These are phyloP conservation scores for Suillus hirtellus DNA, from an alignment of 768 basidiomycete species.

Conservation along the genomic window DNA sequence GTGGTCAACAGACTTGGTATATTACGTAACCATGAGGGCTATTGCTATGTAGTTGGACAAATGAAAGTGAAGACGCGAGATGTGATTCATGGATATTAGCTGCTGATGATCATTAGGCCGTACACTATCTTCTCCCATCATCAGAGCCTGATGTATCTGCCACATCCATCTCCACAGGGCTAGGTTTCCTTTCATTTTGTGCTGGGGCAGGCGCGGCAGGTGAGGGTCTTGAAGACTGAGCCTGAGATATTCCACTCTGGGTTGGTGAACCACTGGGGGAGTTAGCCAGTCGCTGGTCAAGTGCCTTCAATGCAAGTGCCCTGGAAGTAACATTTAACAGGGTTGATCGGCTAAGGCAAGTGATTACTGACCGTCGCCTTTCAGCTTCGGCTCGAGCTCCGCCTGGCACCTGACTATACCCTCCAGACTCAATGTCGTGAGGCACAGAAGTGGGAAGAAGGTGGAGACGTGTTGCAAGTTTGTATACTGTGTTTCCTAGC, in stretches of 20 bases:
- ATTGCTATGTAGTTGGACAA: conserved; percentile 8
- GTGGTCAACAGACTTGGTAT: conserved; percentile 5
- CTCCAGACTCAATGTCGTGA: conserved; percentile 68
- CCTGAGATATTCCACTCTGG: conserved; percentile 30
- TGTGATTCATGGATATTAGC: conserved; percentile 5
- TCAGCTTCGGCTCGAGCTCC: conserved; percentile 96
- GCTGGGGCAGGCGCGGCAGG: conserved; percentile 32
- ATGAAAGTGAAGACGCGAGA: conserved; percentile 3
- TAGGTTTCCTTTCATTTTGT: conserved; percentile 32
- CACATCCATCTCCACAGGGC: conserved; percentile 22
- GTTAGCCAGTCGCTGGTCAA: conserved; percentile 89
- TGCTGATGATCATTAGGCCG: conserved; percentile 13
- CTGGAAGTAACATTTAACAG: conserved; percentile 42
- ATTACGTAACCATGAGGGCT: conserved; percentile 25
- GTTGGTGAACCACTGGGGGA: conserved; percentile 36
- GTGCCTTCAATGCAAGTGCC: conserved; percentile 93
- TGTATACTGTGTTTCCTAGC: conserved; percentile 68
- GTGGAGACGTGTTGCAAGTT: conserved; percentile 64
- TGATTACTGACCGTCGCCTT: conserved; percentile 70
- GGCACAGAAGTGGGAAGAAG: conserved; percentile 65
- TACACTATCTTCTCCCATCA: conserved; percentile 25
- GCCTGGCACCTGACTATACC: conserved; percentile 76
- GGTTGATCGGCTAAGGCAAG: background rate
- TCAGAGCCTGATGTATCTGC: conserved; percentile 22
- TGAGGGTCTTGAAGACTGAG: conserved; percentile 30